phyloP scores from a whole-genome alignment of 2,329 filamentous ascomycete genomes.

The Alternaria angustiovoidea region DNA sequence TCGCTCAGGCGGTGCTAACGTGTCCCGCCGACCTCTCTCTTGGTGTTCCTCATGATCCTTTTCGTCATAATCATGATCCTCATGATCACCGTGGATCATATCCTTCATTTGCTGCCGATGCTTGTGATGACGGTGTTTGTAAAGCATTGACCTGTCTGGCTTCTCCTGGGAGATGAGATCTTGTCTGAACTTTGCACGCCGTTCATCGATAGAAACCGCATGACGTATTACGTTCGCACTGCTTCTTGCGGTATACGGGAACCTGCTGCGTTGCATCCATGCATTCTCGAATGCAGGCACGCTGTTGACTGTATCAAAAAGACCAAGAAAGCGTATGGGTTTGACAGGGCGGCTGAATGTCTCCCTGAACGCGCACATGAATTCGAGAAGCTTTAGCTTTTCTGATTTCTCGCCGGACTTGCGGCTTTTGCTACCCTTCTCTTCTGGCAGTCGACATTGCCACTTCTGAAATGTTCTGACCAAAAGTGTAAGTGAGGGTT shows the following conservation, averaged over 20 bases:
- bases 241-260: constrained; percentile 69
- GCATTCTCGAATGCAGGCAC: constrained; percentile 77
- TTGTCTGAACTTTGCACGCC: constrained; percentile 75
- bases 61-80: constrained; percentile 20
- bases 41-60: constrained; percentile 15
- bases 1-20: constrained; percentile 39
- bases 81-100: constrained; percentile 21
- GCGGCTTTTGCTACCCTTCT: constrained; percentile 32
- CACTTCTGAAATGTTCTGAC: constrained; percentile 71
- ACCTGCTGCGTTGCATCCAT: constrained; percentile 80
- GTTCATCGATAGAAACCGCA: constrained; percentile 74
- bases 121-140: constrained; percentile 40
- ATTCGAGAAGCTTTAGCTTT: constrained; percentile 71
- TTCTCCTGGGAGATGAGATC: constrained; percentile 66
- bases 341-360: constrained; percentile 80
- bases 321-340: constrained; percentile 76
- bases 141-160: constrained; percentile 36
- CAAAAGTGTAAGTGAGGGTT: background rate
- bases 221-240: constrained; percentile 70
- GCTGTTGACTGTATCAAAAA: constrained; percentile 85
- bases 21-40: constrained; percentile 33
- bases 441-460: constrained; percentile 64
- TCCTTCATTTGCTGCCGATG: constrained; percentile 27
- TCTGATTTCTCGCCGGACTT: constrained; percentile 57
- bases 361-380: constrained; percentile 81